A percentile compares a stretch with the other conserved stretches of the same genome.
These are phyloP conservation scores for Talaromyces ruber DNA, from an alignment of 495 filamentous ascomycete genomes.

Conservation along the genomic window DNA sequence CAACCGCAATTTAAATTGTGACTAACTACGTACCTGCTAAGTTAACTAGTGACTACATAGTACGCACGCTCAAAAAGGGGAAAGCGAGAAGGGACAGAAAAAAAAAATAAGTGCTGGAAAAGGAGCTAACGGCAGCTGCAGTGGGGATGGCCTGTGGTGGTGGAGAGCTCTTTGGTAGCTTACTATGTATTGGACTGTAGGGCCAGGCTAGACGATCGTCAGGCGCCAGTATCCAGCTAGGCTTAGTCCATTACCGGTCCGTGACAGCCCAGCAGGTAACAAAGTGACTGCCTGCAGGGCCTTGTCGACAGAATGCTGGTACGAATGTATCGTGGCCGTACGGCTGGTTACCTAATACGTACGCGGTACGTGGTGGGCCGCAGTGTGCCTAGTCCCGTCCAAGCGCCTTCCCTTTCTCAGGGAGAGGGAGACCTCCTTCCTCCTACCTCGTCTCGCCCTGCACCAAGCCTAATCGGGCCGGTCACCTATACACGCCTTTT, in stretches of 20 bases:
- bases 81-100: not conserved
- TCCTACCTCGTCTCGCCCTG: not conserved
- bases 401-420: not conserved
- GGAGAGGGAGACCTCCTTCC: no score
- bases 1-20: not conserved
- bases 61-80: not conserved
- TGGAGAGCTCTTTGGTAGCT: not conserved
- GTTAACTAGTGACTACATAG: not conserved
- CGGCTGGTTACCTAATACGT: not conserved
- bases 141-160: not conserved
- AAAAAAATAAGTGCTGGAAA: not conserved
- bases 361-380: not conserved
- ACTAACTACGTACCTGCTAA: not conserved
- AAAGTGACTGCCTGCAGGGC: not conserved
- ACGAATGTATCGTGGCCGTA: not conserved
- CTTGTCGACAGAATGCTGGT: not conserved
- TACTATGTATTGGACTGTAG: not conserved
- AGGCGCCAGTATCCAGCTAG: not conserved
- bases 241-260: not conserved
- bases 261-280: not conserved
- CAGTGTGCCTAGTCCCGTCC: not conserved
- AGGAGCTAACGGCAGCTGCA: not conserved
- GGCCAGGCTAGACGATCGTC: not conserved
- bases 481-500: slow-evolving; percentile 20
- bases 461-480: slow-evolving; percentile 13